Base-by-base conservation (phyloP, 2,329 filamentous ascomycete genomes). In the Zymoseptoria crescenta region DNA sequence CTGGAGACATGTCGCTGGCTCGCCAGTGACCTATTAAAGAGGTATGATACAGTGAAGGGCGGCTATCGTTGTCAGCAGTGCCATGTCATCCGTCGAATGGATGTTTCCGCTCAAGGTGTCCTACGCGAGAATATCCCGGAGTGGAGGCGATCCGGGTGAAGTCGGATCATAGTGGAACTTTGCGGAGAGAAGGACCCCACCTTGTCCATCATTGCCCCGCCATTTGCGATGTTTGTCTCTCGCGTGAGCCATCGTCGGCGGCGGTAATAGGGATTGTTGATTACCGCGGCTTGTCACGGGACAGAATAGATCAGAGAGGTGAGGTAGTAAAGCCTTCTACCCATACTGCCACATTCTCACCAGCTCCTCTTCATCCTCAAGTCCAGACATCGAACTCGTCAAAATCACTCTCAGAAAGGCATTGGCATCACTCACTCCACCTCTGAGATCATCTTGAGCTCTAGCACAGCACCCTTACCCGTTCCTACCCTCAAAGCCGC, bases 391-490 rank as follows among this genome's bases (percentile, higher is more conserved):
- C 13, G 13, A 45, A 16, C 13, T 45, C n/a, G 35, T 5, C n/a
- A 10, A 45, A 45, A 16, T n/a, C 35, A 16, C 16, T 45, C 35
- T n/a, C 24, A 16, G 13, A 45, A 45, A 45, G 16, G 2, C 35
- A 45, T 45, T 41, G 28, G 29, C 48, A 52, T 57, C 55, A 52
- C 50, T 16, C 53, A 65, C 67, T 67, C 66, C 66, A 68, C 65
- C 49, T 66, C 64, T 68, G 65, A 67, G 64, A 65, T 68, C 64
- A 66, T 67, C 41, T 57, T 58, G 58, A 63, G 55, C 62, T 59
- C 50, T 56, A 45, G 54, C 52, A 49, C 56, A 51, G 19, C 49
- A 51, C 19, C 49, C 24, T 21, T 19, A 21, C 49, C 24, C 10
- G 19, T 61, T 50, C 51, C 28, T 55, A 55, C 27, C 53, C 51